Evolutionary conservation across 176 grass and related monocot genomes (phyloP).

Genomic region (Rhynchospora pubera): DNA sequence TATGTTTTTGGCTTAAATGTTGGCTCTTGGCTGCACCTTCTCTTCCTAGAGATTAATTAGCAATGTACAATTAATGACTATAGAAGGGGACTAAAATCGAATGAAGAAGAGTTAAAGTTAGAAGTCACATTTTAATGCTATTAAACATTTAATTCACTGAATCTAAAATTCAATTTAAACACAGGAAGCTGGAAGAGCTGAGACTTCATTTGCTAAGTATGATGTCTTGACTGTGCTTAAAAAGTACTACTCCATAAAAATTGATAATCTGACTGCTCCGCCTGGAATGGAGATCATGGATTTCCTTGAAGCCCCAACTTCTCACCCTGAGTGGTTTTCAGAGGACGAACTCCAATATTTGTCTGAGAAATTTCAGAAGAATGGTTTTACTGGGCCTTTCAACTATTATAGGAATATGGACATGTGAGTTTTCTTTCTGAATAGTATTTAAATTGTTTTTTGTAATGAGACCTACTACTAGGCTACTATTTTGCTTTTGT

Average conservation of each 20-base stretch:
- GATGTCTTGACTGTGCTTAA: constrained; percentile 43
- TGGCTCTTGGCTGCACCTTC: not conserved
- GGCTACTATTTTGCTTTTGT: not conserved
- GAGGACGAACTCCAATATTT: constrained; percentile 44
- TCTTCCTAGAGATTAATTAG: not conserved
- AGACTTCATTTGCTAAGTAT: constrained; percentile 43
- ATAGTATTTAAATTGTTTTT: not conserved
- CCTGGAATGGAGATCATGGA: constrained; percentile 62
- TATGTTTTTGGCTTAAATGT: not conserved
- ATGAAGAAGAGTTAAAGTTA: not conserved
- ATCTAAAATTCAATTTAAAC: not conserved
- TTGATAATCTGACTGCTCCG: constrained; percentile 33
- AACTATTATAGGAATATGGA: constrained; percentile 60
- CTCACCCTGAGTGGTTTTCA: constrained; percentile 41
- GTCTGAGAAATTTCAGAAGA: constrained; percentile 47
- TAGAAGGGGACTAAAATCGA: not conserved
- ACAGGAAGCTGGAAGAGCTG: constrained; percentile 53
- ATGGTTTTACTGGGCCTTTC: constrained; percentile 58
- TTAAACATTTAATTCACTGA: not conserved
- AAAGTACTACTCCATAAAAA: constrained; percentile 39
- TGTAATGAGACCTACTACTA: not conserved
- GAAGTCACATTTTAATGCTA: not conserved
- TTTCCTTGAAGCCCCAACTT: constrained; percentile 32
- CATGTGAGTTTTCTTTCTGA: constrained; percentile 21
- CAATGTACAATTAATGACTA: not conserved